Percentiles rank a stretch among this genome's conserved stretches.
phyloP scores from a whole-genome alignment of 345 rosid species.

The Kandelia obovata region DNA sequence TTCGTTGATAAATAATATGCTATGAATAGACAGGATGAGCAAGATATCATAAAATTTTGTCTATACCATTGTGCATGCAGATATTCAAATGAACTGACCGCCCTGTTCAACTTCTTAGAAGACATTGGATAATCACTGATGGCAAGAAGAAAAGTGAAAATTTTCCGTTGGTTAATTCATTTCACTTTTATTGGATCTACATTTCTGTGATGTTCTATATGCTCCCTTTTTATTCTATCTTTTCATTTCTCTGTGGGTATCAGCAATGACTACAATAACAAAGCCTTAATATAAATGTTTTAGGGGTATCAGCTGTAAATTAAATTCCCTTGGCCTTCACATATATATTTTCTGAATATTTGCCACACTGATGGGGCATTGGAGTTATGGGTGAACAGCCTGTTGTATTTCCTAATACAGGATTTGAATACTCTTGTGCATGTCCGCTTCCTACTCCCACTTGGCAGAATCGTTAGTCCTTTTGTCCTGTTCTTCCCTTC shows the following conservation, averaged over 20 bases:
- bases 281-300: too few relatives aligned
- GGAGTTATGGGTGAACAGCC: slow-evolving; percentile 84
- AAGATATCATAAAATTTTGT: not conserved
- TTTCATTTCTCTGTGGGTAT: slow-evolving; percentile 1
- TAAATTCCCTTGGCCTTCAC: too few relatives aligned
- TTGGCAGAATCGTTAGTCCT: slow-evolving; percentile 58
- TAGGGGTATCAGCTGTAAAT: too few relatives aligned
- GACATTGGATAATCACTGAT: slow-evolving; percentile 71
- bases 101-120: slow-evolving; percentile 71
- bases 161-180: slow-evolving; percentile 46
- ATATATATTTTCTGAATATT: too few relatives aligned
- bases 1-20: not conserved
- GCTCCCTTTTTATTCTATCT: not conserved
- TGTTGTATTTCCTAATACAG: slow-evolving; percentile 58
- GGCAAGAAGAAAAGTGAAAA: slow-evolving; percentile 61
- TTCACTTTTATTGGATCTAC: not conserved
- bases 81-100: slow-evolving; percentile 12
- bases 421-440: slow-evolving; percentile 75
- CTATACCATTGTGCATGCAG: not conserved
- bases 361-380: slow-evolving; percentile 40
- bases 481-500: slow-evolving; percentile 5
- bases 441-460: slow-evolving; percentile 60
- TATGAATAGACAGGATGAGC: not conserved
- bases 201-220: too few relatives aligned
- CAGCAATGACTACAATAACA: too few relatives aligned